Evolutionary conservation across 306 rosid genomes (phyloP).

Genomic region (Prunus mira): DNA sequence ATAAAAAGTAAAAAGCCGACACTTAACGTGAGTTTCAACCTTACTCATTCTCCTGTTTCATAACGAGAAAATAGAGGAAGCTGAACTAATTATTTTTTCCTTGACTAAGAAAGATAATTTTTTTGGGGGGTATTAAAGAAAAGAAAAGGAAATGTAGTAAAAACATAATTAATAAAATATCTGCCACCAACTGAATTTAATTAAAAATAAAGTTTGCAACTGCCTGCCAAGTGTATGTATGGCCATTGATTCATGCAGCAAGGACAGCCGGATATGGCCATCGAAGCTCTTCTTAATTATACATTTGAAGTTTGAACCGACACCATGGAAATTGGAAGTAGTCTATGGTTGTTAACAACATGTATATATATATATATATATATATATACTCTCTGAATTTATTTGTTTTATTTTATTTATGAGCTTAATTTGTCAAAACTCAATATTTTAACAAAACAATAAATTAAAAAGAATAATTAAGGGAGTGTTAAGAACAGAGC

Average conservation of each 20-base stretch:
- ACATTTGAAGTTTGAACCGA: slow-evolving; percentile 1
- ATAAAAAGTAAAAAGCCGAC: no score
- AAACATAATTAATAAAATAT: not conserved
- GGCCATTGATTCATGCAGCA: not conserved
- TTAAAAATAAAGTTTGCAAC: not conserved
- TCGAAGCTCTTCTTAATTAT: not conserved
- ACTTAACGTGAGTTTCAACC: not conserved
- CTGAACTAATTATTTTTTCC: not conserved
- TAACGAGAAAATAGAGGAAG: not conserved
- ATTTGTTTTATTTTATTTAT: not conserved
- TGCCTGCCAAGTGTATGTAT: not conserved
- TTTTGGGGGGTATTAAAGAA: not conserved
- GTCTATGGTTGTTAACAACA: not conserved
- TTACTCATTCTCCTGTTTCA: not conserved
- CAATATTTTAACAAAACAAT: not conserved
- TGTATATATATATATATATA: no score
- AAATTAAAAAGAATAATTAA: not conserved
- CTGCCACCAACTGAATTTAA: not conserved
- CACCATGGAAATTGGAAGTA: slow-evolving; percentile 4
- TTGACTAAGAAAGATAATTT: not conserved
- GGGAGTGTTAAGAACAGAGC: not conserved
- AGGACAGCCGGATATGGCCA: not conserved
- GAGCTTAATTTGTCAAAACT: not conserved
- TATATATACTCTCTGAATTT: not conserved
- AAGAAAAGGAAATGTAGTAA: not conserved